Evolutionary conservation across 164 flowering plant genomes (phyloP), one percentile per base, ranked within the genome.

Genomic region (Tetrastigma voinierianum): DNA sequence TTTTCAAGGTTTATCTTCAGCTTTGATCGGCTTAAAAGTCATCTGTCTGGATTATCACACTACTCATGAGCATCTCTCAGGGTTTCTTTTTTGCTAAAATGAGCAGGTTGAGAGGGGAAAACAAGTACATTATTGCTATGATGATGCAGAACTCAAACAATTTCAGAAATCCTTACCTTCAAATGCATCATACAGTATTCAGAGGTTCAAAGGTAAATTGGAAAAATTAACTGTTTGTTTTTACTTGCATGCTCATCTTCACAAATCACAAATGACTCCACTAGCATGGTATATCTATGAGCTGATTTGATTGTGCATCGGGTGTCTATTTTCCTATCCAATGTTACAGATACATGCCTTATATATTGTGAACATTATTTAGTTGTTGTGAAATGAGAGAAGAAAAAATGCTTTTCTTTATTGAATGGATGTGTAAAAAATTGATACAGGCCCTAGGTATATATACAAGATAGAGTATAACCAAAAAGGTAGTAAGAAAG

Each of bases 31-130:
- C 63, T 13, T 14, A 10, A 10, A 45, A 6, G 17, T 20, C 10
- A 61, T 65, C 7, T 55, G 43, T 43, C 23, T 46, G 56, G 13
- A 46, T 18, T 48, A 20, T 15, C n/a, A 23, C 51, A 25, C n/a
- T 1, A 4, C 21, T 17, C 10, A 19, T 21, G 1, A 17, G 0
- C 48, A 9, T 67, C 11, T 44, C 3, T 18, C 32, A 32, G 40
- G 40, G 40, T 4, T 58, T 67, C n/a, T 25, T 21, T 55, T 46
- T 57, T 68, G 8, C 21, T 69, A 51, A 56, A 56, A 51, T 61
- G 18, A 19, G 54, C 77, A 95, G 99, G 99, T 96, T 70, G 98
- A 90, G 76, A 84, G 97, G 66, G 97, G 97, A 57, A 96, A 90
- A 74, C 95, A 93, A 55, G 87, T 70, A 61, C 65, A 84, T 67